These are phyloP conservation scores for Phytophthora foliorum DNA, from an alignment of 352 stramenopile genomes.

Conservation along the genomic window DNA sequence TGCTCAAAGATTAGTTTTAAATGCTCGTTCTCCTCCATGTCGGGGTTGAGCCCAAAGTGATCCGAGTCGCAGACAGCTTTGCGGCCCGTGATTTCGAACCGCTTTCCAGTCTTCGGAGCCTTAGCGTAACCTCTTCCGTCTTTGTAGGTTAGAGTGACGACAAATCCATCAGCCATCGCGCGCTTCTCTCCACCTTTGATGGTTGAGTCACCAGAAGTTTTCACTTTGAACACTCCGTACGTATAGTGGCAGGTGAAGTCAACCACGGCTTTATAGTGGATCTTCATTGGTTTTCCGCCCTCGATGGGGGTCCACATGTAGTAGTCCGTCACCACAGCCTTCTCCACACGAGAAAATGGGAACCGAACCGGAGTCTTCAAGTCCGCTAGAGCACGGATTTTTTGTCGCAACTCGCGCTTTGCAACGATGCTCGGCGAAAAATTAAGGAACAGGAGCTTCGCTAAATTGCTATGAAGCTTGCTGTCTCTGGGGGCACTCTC, in stretches of 20 bases:
- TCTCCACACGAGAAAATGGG: constrained; percentile 44
- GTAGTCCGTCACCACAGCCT: constrained; percentile 22
- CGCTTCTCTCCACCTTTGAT: constrained; percentile 11
- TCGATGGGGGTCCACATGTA: constrained; percentile 20
- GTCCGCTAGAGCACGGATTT: constrained; percentile 40
- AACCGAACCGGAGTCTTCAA: constrained; percentile 30
- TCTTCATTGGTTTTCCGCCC: neutral
- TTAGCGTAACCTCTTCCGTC: constrained; percentile 45
- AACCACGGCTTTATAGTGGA: constrained; percentile 16
- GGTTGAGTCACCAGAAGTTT: constrained; percentile 4
- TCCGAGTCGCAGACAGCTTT: constrained; percentile 19
- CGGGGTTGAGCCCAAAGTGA: constrained; percentile 39
- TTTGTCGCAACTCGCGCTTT: constrained; percentile 41
- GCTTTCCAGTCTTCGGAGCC: constrained; percentile 37
- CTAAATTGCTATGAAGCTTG: constrained; percentile 38
- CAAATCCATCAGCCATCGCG: constrained; percentile 50
- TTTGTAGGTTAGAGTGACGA: constrained; percentile 41
- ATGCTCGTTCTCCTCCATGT: constrained; percentile 46
- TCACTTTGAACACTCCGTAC: constrained; percentile 36
- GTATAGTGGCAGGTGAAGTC: constrained; percentile 53
- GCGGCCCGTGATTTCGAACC: constrained; percentile 12
- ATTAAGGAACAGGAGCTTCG: constrained; percentile 38
- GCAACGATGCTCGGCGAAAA: constrained; percentile 36
- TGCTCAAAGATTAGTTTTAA: constrained; percentile 37
- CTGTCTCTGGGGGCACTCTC: constrained; percentile 7